Base-by-base conservation (phyloP, 176 grass and related monocot species). In the Carex pumila region DNA sequence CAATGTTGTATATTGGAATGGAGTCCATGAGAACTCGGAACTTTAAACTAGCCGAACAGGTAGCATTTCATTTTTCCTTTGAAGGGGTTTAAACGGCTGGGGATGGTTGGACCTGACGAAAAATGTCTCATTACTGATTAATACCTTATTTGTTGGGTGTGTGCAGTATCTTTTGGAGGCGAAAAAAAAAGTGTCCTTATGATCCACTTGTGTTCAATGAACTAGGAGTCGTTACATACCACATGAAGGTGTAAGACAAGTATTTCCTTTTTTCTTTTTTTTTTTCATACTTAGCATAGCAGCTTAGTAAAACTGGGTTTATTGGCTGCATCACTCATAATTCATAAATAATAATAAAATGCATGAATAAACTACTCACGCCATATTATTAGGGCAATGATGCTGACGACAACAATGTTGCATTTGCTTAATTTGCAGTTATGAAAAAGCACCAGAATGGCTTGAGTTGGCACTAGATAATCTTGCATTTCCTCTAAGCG, bases 201-300 rank as follows among this genome's bases (percentile, higher is more conserved):
- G 95, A 98, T 92, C 95, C 95, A 83, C 93, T 98, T 83, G 90
- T 98, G 70, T 92, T 92, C 81, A 95, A 98, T 41, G 95, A 98
- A 81, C 75, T 95, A 79, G 95, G 95, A 67, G 92, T 95, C 45
- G 95, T 98, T 69, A 88, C 92, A 56, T 98, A 98, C 88, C 90
- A 98, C 88, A 91, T 93, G 89, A 93, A 95, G 83, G 92, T 95
- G 92, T 95, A 89, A 95, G 95, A 84, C 37, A 87, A 79, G 9
- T 65, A 64, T 57, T 87, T 66, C 50, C 43, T 69, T 66, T n/a
- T n/a, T n/a, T n/a, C n/a, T 41, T 53, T 69, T 65, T 21, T 62
- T 8, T 85, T 31, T 58, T 25, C 22, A 53, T 86, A 32, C 25
- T 79, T 61, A 53, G 18, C 47, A 50, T 61, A 53, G 18, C 47